Base-by-base conservation (phyloP, 2,329 filamentous ascomycete species). In the Grosmannia clavigera region DNA sequence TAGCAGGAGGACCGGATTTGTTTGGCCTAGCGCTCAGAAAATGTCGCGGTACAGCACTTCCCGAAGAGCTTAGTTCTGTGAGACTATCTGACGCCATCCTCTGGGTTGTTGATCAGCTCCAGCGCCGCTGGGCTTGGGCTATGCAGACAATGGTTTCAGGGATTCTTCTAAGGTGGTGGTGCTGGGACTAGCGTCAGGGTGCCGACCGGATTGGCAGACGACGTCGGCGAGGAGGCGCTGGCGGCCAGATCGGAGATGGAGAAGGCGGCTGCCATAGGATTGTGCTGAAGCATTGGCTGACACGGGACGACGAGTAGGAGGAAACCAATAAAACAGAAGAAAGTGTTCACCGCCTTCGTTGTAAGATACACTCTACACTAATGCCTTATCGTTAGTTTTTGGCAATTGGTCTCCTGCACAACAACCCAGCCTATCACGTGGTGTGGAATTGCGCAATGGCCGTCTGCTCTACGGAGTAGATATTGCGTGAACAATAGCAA, bases 231-330 rank as follows among this genome's bases (percentile, higher is more conserved):
- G 66, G 65, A 62, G 5, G 65, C 66, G 64, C 31, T 31, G 1
- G 31, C 7, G 31, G 3, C n/a, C 60, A 60, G 63, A 48, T 46
- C 65, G 7, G 69, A 71, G 40, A 62, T 67, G 43, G 70, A 72
- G 46, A 70, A 67, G 63, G 61, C 66, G 5, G 65, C 67, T 2
- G 66, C 65, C 0, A 67, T 65, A 10, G 71, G 46, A 64, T 66
- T 22, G 65, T 64, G 11, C 58, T 68, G 16, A 67, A 66, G 48
- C 57, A 40, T 3, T 61, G 61, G 14, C 60, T 12, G 22, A 29
- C 50, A 19, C 25, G 12, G 12, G 27, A 52, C 22, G 25, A 22
- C 22, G 22, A 22, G 22, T 22, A 22, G 22, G 22, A 22, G 22
- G 22, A 22, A 22, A 22, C 22, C 22, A 22, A 22, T 22, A 22